Conservation (phyloP, 805 yeast species). For the Metschnikowia matae region DNA sequence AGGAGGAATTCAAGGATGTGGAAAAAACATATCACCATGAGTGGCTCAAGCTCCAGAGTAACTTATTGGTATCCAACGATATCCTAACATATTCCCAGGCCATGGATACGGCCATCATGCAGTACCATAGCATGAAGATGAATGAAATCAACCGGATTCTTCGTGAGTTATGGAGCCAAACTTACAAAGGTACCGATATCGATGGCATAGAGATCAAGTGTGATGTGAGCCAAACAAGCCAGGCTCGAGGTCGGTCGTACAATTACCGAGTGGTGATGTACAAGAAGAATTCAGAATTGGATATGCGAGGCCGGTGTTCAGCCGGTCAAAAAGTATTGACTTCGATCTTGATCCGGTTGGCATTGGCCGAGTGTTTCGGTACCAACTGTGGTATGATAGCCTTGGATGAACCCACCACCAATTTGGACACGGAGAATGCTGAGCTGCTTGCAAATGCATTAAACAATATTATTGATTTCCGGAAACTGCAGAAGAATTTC, state of each 20-base stretch:
- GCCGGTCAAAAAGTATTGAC: slow-evolving; percentile 98
- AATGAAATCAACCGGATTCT: slow-evolving; percentile 82
- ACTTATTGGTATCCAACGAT: slow-evolving; percentile 73
- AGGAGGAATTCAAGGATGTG: slow-evolving; percentile 66
- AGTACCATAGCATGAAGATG: slow-evolving; percentile 88
- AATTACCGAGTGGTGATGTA: slow-evolving; percentile 94
- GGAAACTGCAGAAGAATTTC: slow-evolving; percentile 80
- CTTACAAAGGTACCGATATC: slow-evolving; percentile 93
- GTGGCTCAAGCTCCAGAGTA: slow-evolving; percentile 73
- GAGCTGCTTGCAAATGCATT: slow-evolving; percentile 83
- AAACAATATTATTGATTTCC: slow-evolving; percentile 64
- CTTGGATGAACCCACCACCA: slow-evolving; percentile 96
- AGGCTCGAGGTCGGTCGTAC: slow-evolving; percentile 58
- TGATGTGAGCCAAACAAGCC: slow-evolving; percentile 50
- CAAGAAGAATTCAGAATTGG: slow-evolving; percentile 85
- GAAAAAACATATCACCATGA: slow-evolving; percentile 62
- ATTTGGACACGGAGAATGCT: slow-evolving; percentile 83
- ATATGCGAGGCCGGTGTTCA: slow-evolving; percentile 97
- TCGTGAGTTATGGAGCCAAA: slow-evolving; percentile 89
- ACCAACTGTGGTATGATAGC: slow-evolving; percentile 93
- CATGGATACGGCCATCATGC: slow-evolving; percentile 89
- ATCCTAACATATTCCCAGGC: slow-evolving; percentile 78
- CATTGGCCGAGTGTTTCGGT: slow-evolving; percentile 94
- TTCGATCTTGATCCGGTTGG: slow-evolving; percentile 83
- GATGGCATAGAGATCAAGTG: slow-evolving; percentile 84